Conservation (phyloP, 371 early-diverging fungal species). For the Rhizopus sp. region DNA sequence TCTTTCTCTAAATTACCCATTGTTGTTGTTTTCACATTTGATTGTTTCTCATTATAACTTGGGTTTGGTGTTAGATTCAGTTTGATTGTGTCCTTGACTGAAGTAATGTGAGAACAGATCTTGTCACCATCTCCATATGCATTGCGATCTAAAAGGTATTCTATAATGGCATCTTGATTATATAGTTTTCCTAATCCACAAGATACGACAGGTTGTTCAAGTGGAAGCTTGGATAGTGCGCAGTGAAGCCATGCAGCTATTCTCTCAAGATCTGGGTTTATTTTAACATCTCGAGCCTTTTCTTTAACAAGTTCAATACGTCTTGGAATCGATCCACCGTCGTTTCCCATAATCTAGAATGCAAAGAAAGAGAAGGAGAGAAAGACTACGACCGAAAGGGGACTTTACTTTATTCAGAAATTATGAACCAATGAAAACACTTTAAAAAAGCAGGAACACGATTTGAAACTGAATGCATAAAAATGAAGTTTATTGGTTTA, state of each 20-base stretch:
- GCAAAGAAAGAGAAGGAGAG: not conserved
- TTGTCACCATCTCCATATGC: constrained; percentile 83
- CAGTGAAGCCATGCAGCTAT: constrained; percentile 80
- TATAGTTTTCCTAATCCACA: constrained; percentile 88
- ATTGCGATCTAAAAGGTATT: constrained; percentile 76
- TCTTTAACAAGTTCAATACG: constrained; percentile 92
- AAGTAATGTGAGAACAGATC: constrained; percentile 80
- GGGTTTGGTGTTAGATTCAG: constrained; percentile 80
- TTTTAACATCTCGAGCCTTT: constrained; percentile 73
- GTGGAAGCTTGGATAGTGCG: constrained; percentile 84
- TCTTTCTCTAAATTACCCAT: constrained; percentile 55
- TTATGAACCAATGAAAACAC: no score
- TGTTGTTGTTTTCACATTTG: constrained; percentile 36
- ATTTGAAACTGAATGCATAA: no score
- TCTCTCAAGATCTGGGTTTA: constrained; percentile 73
- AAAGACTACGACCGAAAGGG: not conserved
- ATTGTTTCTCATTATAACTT: constrained; percentile 47
- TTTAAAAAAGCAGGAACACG: no score
- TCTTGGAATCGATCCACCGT: constrained; percentile 95
- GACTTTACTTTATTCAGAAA: no score
- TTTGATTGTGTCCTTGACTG: constrained; percentile 73
- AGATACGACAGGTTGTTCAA: constrained; percentile 80
- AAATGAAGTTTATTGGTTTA: no score
- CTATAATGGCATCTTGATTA: constrained; percentile 88
- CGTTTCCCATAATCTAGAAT: constrained; percentile 77